These are phyloP conservation scores for Rhodomyrtus psidioides DNA, from an alignment of 441 rosid genomes.

Conservation along the genomic window DNA sequence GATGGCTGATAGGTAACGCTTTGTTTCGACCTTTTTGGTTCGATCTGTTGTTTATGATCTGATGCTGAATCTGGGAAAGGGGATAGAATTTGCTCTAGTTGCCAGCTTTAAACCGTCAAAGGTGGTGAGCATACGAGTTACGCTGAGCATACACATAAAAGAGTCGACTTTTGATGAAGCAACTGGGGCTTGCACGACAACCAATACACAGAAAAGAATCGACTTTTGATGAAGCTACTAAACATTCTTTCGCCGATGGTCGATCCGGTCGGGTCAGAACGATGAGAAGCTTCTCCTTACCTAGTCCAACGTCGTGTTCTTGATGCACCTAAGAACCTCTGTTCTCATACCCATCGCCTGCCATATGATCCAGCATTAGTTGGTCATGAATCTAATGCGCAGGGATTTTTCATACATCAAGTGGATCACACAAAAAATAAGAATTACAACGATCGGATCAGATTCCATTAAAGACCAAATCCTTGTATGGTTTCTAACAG, in stretches of 20 bases:
- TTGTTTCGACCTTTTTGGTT: neutral
- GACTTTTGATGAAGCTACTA: neutral
- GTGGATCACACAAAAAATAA: neutral
- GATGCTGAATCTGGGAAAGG: neutral
- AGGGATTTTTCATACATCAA: neutral
- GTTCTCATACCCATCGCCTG: neutral
- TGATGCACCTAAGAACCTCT: fast-evolving
- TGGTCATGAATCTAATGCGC: neutral
- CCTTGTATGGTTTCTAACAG: neutral
- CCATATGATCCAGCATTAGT: neutral
- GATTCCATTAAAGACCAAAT: neutral
- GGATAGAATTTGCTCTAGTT: neutral
- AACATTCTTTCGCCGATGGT: neutral
- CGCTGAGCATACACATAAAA: neutral
- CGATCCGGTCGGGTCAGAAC: too few species aligned
- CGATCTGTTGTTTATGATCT: neutral
- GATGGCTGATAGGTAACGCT: neutral
- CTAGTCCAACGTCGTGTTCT: neutral
- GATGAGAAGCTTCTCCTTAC: neutral
- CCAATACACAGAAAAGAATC: neutral
- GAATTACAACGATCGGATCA: neutral
- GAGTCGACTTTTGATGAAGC: neutral
- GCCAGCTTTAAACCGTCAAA: neutral
- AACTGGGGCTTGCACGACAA: too few species aligned
- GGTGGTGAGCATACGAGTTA: neutral